Conservation (phyloP, 306 rosid species). For the Cicer arietinum region DNA sequence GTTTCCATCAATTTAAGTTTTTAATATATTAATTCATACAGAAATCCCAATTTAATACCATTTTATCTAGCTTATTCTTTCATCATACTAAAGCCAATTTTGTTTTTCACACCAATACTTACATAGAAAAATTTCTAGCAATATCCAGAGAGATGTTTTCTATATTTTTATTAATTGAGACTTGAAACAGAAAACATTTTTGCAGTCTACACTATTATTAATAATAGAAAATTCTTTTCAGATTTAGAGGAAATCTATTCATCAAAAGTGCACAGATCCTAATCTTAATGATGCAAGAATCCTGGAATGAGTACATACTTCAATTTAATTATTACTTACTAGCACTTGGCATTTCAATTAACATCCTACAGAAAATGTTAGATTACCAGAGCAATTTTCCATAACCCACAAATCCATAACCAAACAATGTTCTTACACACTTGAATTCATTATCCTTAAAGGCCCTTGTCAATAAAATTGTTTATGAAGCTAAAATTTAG, state of each 20-base stretch:
- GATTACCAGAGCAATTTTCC: not conserved
- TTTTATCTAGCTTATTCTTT: not conserved
- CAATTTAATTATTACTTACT: not conserved
- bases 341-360: not conserved
- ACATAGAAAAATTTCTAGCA: not conserved
- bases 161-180: no score
- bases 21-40: not conserved
- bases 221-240: no score
- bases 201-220: no score
- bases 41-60: not conserved
- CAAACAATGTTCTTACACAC: constrained; percentile 1
- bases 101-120: not conserved
- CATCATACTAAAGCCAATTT: not conserved
- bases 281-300: no score
- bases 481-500: not conserved
- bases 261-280: no score
- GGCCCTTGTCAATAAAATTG: not conserved
- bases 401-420: not conserved
- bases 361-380: not conserved
- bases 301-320: not conserved
- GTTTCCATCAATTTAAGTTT: not conserved
- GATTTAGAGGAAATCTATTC: no score
- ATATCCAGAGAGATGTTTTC: no score
- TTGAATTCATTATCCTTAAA: not conserved
- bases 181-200: no score